phyloP scores from a whole-genome alignment of 257 asterid species.

The Rehmannia glutinosa region DNA sequence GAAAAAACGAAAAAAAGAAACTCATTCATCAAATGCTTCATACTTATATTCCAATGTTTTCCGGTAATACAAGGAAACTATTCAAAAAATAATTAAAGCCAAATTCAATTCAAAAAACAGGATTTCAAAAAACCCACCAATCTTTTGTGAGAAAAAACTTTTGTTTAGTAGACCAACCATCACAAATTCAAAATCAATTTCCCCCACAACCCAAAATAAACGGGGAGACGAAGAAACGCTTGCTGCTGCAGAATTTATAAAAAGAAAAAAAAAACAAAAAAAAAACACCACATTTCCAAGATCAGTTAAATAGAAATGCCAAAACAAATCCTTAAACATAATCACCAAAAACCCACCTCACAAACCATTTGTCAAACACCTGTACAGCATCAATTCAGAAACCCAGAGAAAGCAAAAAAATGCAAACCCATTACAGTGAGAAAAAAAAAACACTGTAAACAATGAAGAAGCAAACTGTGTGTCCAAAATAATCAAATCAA shows the following conservation, averaged over 20 bases:
- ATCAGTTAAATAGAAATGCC: not conserved
- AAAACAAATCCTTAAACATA: not conserved
- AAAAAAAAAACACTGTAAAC: not conserved
- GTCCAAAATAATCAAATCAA: constrained; percentile 6
- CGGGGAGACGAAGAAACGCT: too few relatives aligned
- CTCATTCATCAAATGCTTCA: not conserved
- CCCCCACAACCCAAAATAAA: not conserved
- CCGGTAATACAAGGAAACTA: not conserved
- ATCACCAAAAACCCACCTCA: constrained; percentile 19
- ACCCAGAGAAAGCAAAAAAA: not conserved
- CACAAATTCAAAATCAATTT: not conserved
- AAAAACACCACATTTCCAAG: not conserved
- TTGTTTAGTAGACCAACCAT: not conserved
- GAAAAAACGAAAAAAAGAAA: not conserved
- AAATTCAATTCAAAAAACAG: not conserved
- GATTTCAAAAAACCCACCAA: not conserved
- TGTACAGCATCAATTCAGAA: not conserved
- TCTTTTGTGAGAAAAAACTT: not conserved
- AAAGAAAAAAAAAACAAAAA: not conserved
- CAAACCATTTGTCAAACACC: not conserved
- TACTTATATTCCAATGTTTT: not conserved
- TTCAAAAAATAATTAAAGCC: not conserved
- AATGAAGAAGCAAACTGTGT: constrained; percentile 4
- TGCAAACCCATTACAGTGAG: not conserved
- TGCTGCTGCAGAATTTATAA: too few relatives aligned